Evolutionary conservation across 2,329 filamentous ascomycete species (phyloP).

Genomic region (Monilinia vaccinii-corymbosi): DNA sequence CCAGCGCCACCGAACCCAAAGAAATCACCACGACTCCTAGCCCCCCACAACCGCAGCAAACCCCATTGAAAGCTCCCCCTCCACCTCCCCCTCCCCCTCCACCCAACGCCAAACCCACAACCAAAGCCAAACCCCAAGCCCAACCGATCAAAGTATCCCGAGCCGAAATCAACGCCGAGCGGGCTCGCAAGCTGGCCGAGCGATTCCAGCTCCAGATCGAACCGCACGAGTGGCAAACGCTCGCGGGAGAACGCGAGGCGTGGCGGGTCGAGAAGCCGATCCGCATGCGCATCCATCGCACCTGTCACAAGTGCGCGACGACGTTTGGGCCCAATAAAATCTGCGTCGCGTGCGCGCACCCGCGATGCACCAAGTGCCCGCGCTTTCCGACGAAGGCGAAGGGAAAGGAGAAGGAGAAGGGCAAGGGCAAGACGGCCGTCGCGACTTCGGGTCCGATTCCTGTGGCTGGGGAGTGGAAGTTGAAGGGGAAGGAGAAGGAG

Average conservation of each 20-base stretch:
- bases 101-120: too few species aligned
- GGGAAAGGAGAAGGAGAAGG: too few species aligned
- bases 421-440: conserved; percentile 39
- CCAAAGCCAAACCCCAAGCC: neutral
- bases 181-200: conserved; percentile 30
- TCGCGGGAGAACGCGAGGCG: conserved; percentile 22
- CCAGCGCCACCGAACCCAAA: neutral
- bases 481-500: too few species aligned
- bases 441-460: conserved; percentile 35
- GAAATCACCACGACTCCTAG: neutral
- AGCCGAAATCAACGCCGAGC: conserved; percentile 26
- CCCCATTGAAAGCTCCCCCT: too few species aligned
- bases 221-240: conserved; percentile 24
- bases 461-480: conserved; percentile 19
- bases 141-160: conserved; percentile 20
- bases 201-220: conserved; percentile 31
- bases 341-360: conserved; percentile 70
- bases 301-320: conserved; percentile 72
- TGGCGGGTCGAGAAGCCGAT: conserved; percentile 63
- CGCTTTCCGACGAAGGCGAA: too few species aligned
- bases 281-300: conserved; percentile 67
- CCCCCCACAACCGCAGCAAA: neutral
- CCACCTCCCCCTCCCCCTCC: too few species aligned
- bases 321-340: conserved; percentile 64
- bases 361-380: conserved; percentile 70